Evolutionary conservation across 768 basidiomycete genomes (phyloP), one percentile per base, ranked within the genome.

Genomic region (Suillus hirtellus): DNA sequence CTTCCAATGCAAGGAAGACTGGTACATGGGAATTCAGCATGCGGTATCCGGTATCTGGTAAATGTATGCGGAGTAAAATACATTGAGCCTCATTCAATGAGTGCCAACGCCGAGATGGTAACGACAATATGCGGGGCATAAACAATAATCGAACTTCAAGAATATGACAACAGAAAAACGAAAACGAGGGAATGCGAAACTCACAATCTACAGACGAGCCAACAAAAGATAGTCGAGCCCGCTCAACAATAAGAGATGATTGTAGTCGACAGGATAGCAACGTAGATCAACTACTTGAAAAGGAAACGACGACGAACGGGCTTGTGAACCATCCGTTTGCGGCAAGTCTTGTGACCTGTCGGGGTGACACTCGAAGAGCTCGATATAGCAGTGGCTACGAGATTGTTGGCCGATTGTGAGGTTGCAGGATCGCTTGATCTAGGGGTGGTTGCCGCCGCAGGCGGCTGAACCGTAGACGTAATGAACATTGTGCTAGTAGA

Each of bases 301-400:
- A 27, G 54, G 17, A 40, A 27, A 4, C 55, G 55, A 24, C 38
- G 38, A 17, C 38, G 38, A 1, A 17, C 21, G 8, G 37, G 55
- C 24, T 40, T 56, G 38, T 56, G 55, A n/a, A 35, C 52, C 55
- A 56, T 56, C 38, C 55, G 55, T 10, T 56, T 56, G 38, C 55
- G 24, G 17, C 55, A 24, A 9, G 38, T 56, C 4, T 15, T 24
- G 5, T 37, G 1, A 15, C 1, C 37, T 14, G 54, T 38, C 37
- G 35, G 21, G 21, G 14, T 17, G 38, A 6, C 38, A 12, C 9
- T 19, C 31, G 11, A n/a, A 1, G 37, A 5, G 21, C 37, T 38
- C 15, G 35, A 40, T 6, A 17, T 17, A 40, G 55, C 7, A 24
- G 55, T 8, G 24, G 55, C 55, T 4, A 56, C 55, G 10, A 56